Base-by-base conservation (phyloP, 225 moss, liverwort and hornwort genomes). In the Lunularia cruciata region DNA sequence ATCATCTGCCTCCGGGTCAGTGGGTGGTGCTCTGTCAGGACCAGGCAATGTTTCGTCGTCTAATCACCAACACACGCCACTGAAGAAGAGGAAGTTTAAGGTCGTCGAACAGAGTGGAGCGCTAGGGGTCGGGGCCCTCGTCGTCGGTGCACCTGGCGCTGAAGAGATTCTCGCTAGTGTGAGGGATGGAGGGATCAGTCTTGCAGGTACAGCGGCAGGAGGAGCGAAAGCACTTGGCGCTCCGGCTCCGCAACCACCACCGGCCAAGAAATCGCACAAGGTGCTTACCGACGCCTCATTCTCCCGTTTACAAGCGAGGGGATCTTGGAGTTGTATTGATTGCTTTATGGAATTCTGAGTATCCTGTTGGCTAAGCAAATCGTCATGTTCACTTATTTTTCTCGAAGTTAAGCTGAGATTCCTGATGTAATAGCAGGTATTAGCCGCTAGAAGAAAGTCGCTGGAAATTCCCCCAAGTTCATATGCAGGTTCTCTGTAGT, bases 41-140 rank as follows among this genome's bases (percentile, higher is more conserved):
- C 40, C 69, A 4, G 57, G 78, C 45, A 63, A 34, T 67, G 61
- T 62, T 68, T 3, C 67, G 53, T 20, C 81, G 32, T 70, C 68
- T 38, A 75, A 67, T 71, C 83, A 82, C 25, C 79, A 87, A 38
- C 76, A 82, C 30, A 91, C 98, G 2, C 91, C 98, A 60, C 91
- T 87, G 56, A 98, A 98, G 76, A 98, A 98, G 84, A 85, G 98
- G 67, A 98, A 98, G 91, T 98, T 93, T 57, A 98, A 93, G 83
- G 81, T 93, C 35, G 82, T 98, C 65, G 93, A 89, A 66, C 85
- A 86, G 67, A 84, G 90, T 65, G 84, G 84, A 68, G 88, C 92
- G 26, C 27, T 75, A 18, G 76, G 73, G 20, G 52, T 76, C 8
- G 76, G 72, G 64, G 63, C 72, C 4, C 22, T 72, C 18, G 68